Conservation (phyloP, 345 rosid genomes). For the Carallia brachiata region DNA sequence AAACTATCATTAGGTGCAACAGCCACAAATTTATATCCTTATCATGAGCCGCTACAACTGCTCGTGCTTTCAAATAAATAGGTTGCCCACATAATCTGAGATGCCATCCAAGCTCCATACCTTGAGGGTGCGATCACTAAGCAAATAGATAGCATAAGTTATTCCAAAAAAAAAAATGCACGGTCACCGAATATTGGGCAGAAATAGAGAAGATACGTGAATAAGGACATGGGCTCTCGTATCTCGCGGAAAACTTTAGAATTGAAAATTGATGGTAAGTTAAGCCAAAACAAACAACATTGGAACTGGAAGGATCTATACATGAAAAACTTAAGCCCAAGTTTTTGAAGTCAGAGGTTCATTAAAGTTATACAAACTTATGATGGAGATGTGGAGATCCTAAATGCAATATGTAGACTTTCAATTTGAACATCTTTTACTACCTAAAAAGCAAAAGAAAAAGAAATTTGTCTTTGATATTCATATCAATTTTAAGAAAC, state of each 20-base stretch:
- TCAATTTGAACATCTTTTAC: too few relatives aligned
- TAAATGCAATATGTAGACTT: too few relatives aligned
- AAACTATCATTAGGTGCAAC: constrained; percentile 85
- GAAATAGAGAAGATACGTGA: neutral
- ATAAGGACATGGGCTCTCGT: too few relatives aligned
- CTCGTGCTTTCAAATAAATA: constrained; percentile 69
- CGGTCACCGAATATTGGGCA: neutral
- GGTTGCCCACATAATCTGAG: constrained; percentile 55
- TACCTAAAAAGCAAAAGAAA: too few relatives aligned
- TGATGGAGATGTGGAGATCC: too few relatives aligned
- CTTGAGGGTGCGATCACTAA: constrained; percentile 92
- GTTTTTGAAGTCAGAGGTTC: neutral
- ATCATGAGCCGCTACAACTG: constrained; percentile 90
- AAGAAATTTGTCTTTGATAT: too few relatives aligned
- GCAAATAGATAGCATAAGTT: constrained; percentile 16
- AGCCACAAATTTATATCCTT: constrained; percentile 87
- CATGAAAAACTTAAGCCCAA: too few relatives aligned
- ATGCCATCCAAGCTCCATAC: constrained; percentile 84
- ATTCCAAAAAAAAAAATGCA: neutral
- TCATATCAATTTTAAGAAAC: too few relatives aligned
- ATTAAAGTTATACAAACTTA: neutral
- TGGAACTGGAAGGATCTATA: too few relatives aligned
- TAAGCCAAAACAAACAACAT: too few relatives aligned
- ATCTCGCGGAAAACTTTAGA: too few relatives aligned
- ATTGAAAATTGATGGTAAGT: too few relatives aligned